These are phyloP conservation scores for Solanum ossicruentum DNA, from an alignment of 257 asterid genomes.

Conservation along the genomic window DNA sequence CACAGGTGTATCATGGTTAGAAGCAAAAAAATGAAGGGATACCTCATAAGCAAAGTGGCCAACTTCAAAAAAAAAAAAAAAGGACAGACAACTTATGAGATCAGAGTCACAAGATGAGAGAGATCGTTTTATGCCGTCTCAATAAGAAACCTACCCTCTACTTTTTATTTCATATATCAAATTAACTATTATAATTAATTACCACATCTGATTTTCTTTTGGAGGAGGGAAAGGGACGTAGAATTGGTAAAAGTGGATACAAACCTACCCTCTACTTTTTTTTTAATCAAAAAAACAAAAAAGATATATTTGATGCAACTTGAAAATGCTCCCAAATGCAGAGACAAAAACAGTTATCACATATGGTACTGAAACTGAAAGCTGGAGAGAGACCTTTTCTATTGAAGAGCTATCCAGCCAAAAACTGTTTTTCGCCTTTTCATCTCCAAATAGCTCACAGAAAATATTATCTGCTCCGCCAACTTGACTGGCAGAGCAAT, in stretches of 20 bases:
- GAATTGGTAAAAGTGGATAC: neutral
- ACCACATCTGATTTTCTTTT: neutral
- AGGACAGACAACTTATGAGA: neutral
- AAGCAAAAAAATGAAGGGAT: neutral
- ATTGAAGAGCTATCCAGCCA: constrained; percentile 97
- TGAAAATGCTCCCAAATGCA: neutral
- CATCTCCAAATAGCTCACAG: constrained; percentile 51
- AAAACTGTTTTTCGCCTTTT: constrained; percentile 54
- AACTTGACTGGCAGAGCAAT: constrained; percentile 37
- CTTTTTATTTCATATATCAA: neutral
- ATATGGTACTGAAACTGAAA: neutral
- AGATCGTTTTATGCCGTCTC: neutral
- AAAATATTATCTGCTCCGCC: constrained; percentile 80
- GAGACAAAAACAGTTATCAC: neutral
- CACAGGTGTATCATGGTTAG: constrained; percentile 23
- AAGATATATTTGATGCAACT: neutral
- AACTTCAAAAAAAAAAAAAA: neutral
- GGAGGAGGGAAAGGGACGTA: neutral
- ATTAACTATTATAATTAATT: neutral
- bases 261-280: neutral
- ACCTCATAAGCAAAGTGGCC: neutral
- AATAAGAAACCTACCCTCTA: neutral
- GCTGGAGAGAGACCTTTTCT: constrained; percentile 54
- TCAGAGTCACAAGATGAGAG: neutral
- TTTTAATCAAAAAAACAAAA: neutral